A percentile compares a stretch with the other conserved stretches of the same genome.
These are phyloP conservation scores for Sclerospora graminicola DNA, from an alignment of 352 stramenopile species.

Conservation along the genomic window DNA sequence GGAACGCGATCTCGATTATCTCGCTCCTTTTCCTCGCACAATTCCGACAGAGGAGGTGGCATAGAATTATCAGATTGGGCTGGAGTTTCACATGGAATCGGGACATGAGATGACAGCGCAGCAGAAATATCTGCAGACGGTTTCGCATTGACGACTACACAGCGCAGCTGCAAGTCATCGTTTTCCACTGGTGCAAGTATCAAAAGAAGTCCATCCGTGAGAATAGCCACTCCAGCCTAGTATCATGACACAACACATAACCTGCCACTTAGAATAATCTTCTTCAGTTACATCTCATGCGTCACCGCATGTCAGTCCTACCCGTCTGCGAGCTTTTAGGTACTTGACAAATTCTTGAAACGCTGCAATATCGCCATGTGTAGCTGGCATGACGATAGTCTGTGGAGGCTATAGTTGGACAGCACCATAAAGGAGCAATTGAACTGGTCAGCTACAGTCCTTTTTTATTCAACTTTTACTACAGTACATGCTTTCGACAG, in stretches of 20 bases:
- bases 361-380: slow-evolving; percentile 8
- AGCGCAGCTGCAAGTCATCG: slow-evolving; percentile 31
- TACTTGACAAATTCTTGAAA: slow-evolving; percentile 48
- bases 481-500: slow-evolving; percentile 37
- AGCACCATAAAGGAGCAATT: slow-evolving; percentile 1
- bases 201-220: slow-evolving; percentile 34
- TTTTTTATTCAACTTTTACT: neutral
- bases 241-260: neutral
- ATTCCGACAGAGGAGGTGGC: slow-evolving; percentile 1
- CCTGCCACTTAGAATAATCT: neutral
- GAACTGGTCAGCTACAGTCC: neutral
- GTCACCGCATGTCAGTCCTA: slow-evolving; percentile 8
- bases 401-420: slow-evolving; percentile 34
- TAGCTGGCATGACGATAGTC: slow-evolving; percentile 25
- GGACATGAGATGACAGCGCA: slow-evolving; percentile 12
- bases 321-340: slow-evolving; percentile 37
- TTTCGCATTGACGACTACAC: slow-evolving; percentile 41
- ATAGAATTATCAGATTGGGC: slow-evolving; percentile 1
- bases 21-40: slow-evolving; percentile 3
- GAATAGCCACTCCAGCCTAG: slow-evolving; percentile 47
- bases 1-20: slow-evolving; percentile 5
- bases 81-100: slow-evolving; percentile 8
- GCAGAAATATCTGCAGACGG: slow-evolving; percentile 4
- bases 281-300: neutral
- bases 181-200: slow-evolving; percentile 39